Base-by-base conservation (phyloP, 2,329 filamentous ascomycete genomes). In the Drechslera avenae region DNA sequence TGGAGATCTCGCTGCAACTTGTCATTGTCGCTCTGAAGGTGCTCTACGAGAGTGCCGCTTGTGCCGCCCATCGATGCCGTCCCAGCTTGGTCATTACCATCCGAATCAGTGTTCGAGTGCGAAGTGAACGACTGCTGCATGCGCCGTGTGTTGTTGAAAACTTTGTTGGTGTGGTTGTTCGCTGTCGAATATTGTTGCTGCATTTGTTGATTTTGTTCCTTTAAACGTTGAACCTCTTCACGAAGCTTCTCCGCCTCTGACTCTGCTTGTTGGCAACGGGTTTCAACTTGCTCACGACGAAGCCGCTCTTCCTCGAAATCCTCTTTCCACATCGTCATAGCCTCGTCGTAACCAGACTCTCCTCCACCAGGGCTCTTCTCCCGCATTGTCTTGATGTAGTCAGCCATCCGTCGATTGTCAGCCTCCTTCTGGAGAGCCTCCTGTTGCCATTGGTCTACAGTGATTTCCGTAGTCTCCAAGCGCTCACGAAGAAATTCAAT, bases 1-100 rank as follows among this genome's bases (percentile, higher is more conserved):
- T 92, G 91, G 23, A 97, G 89, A 73, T 97, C 92, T 46, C 92
- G 88, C 45, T 93, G 86, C 26, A 99, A 76, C 71, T 97, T 93
- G 2, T 91, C 90, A 65, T 97, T 97, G 67, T 97, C 93, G 68
- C 93, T 91, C 43, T 90, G 87, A 21, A 97, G 78, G 61, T 95
- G 88, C 56, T 96, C 91, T n/a, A 94, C 89, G 9, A 90, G 82
- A 1, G 91, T 83, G 7, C 84, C 89, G 56, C 81, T 86, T 1
- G 85, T 62, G 16, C 68, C 69, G 21, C 64, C 59, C 21, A 59
- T 47, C 13, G 69, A 70, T 16, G 60, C 31, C 9, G 62, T 30
- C 18, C 57, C 55, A 52, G 50, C 54, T 34, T 67, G 67, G 32
- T 73, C 69, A 39, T 67, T 75, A n/a, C 61, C 62, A 30, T 79